These are phyloP conservation scores for Trichoderma afroharzianum DNA, from an alignment of 2,329 filamentous ascomycete genomes.

Conservation along the genomic window DNA sequence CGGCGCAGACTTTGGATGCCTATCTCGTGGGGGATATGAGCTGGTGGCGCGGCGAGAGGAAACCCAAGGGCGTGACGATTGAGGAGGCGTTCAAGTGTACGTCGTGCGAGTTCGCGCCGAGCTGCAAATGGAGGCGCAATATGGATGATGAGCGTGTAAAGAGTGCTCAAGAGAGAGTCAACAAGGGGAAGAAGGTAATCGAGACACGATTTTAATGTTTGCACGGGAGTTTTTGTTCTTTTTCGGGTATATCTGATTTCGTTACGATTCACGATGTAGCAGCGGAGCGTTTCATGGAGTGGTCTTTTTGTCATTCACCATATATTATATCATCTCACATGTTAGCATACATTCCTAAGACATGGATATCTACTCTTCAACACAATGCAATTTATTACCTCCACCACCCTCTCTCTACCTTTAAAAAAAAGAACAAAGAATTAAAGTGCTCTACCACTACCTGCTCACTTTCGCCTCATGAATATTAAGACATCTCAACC, in stretches of 20 bases:
- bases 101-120: conserved; percentile 76
- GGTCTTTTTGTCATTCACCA: not conserved
- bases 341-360: not conserved
- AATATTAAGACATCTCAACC: not conserved
- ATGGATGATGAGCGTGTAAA: conserved; percentile 57
- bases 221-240: not conserved
- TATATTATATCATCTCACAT: not conserved
- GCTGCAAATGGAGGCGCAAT: conserved; percentile 71
- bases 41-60: conserved; percentile 83
- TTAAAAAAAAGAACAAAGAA: not conserved
- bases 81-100: conserved; percentile 88
- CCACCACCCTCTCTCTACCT: not conserved
- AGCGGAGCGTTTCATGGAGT: not conserved
- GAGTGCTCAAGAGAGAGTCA: conserved; percentile 25
- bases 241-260: not conserved
- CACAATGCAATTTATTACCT: not conserved
- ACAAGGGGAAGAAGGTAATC: conserved; percentile 20
- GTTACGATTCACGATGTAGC: not conserved
- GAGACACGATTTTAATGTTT: not conserved
- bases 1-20: conserved; percentile 56
- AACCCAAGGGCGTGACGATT: conserved; percentile 70
- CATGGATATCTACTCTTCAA: not conserved
- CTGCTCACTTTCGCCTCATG: not conserved
- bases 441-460: not conserved
- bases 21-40: conserved; percentile 69